Conservation (phyloP, 805 yeast genomes). For the Candida adriatica region DNA sequence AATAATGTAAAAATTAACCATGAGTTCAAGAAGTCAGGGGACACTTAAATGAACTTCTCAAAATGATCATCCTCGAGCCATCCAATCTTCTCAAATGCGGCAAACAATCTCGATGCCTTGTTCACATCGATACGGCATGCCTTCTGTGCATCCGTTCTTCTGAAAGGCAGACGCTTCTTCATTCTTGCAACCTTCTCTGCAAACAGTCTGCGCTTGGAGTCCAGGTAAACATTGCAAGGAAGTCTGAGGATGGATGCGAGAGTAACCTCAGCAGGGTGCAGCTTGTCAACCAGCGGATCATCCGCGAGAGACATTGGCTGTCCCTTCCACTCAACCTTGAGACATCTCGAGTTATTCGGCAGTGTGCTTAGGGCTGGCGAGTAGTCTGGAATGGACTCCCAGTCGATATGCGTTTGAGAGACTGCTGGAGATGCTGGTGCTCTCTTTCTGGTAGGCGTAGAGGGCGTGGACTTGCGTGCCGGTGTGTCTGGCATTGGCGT, state of each 20-base stretch:
- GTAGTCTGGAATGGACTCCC: constrained; percentile 73
- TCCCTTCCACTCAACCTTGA: constrained; percentile 96
- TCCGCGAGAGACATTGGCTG: constrained; percentile 85
- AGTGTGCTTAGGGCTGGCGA: constrained; percentile 65
- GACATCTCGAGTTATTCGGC: constrained; percentile 63
- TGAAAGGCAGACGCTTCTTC: constrained; percentile 72
- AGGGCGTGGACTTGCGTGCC: constrained; percentile 20
- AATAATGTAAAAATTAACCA: no score
- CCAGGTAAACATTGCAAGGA: constrained; percentile 79
- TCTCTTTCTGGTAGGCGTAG: constrained; percentile 30
- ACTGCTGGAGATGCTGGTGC: constrained; percentile 35
- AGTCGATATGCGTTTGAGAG: constrained; percentile 47
- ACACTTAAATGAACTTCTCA: constrained; percentile 32
- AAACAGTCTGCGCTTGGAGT: constrained; percentile 79
- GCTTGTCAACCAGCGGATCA: constrained; percentile 65
- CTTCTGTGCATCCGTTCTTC: constrained; percentile 97
- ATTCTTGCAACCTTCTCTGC: constrained; percentile 80
- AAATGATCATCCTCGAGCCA: constrained; percentile 85
- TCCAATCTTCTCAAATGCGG: constrained; percentile 91
- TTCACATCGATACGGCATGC: constrained; percentile 97
- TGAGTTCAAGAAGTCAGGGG: neutral
- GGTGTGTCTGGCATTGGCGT: constrained; percentile 24
- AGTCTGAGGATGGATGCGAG: constrained; percentile 85
- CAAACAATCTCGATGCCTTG: constrained; percentile 87
- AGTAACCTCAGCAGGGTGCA: constrained; percentile 88